Percentiles rank a stretch among this genome's conserved stretches.
These are phyloP conservation scores for Scleromitrula shiraiana DNA, from an alignment of 2,329 filamentous ascomycete genomes.

Conservation along the genomic window DNA sequence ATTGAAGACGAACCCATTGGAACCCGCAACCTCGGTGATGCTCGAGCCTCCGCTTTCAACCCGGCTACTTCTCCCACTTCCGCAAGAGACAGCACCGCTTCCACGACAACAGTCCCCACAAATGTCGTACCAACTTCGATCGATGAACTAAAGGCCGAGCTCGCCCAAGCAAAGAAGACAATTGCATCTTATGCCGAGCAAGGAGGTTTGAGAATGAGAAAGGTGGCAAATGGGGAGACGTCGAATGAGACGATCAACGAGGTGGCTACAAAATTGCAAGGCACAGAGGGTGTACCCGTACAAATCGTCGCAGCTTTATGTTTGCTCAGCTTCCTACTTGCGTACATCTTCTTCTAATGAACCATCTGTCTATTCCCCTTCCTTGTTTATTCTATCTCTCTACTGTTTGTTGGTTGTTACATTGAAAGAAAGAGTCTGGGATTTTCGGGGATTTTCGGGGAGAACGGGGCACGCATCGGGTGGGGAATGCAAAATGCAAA, in stretches of 20 bases:
- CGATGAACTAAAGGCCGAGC: conserved; percentile 63
- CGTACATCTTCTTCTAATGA: conserved; percentile 96
- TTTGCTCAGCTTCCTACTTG: conserved; percentile 83
- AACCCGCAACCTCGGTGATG: conserved; percentile 37
- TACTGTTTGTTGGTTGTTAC: too few species aligned
- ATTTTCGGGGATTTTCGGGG: too few species aligned
- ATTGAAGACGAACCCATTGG: conserved; percentile 35
- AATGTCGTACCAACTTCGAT: conserved; percentile 25
- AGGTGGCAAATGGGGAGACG: conserved; percentile 51
- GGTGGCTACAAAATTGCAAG: conserved; percentile 43
- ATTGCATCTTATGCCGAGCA: conserved; percentile 64
- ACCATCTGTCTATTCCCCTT: too few species aligned
- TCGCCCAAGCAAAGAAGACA: conserved; percentile 66
- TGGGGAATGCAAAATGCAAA: too few species aligned
- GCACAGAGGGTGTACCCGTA: conserved; percentile 67
- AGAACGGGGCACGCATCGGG: too few species aligned
- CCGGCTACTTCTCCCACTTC: conserved; percentile 45
- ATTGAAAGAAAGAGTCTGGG: too few species aligned
- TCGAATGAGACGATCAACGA: conserved; percentile 38
- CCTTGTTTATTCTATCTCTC: too few species aligned
- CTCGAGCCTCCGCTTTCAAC: conserved; percentile 63
- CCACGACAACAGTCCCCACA: conserved; percentile 36
- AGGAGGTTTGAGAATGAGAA: conserved; percentile 71
- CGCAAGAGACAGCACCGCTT: conserved; percentile 15
- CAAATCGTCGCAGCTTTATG: conserved; percentile 78